A percentile compares a stretch with the other conserved stretches of the same genome.
phyloP scores from a whole-genome alignment of 495 filamentous ascomycete species.

The Chaetomidium leptoderma region DNA sequence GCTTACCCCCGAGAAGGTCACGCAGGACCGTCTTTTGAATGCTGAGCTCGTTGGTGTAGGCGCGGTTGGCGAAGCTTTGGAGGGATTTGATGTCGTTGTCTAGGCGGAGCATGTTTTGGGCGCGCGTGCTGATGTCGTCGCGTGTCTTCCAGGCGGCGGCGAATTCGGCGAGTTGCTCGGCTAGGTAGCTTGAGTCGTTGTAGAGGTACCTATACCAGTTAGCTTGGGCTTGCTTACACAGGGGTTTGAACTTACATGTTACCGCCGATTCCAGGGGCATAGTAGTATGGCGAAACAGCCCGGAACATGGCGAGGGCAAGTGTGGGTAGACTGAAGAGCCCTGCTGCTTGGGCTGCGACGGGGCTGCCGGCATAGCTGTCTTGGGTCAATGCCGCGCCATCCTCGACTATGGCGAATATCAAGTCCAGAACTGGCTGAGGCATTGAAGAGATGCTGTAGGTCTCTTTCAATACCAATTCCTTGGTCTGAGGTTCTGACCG shows the following conservation, averaged over 20 bases:
- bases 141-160: constrained; percentile 47
- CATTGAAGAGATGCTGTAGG: constrained; percentile 80
- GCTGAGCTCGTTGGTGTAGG: constrained; percentile 83
- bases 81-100: constrained; percentile 68
- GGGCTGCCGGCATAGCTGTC: constrained; percentile 38
- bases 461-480: constrained; percentile 73
- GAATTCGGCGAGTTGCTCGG: constrained; percentile 64
- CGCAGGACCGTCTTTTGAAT: constrained; percentile 75
- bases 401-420: constrained; percentile 63
- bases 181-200: constrained; percentile 80
- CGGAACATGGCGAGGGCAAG: constrained; percentile 87
- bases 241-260: constrained; percentile 56
- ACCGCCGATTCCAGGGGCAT: constrained; percentile 59
- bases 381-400: constrained; percentile 60
- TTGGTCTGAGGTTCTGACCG: constrained; percentile 29
- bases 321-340: constrained; percentile 75
- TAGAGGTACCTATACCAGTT: constrained; percentile 63
- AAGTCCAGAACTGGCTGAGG: constrained; percentile 71
- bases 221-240: not conserved
- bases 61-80: constrained; percentile 72
- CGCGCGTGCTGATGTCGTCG: constrained; percentile 42
- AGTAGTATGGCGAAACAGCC: constrained; percentile 77
- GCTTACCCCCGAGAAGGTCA: constrained; percentile 78
- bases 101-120: constrained; percentile 54
- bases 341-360: constrained; percentile 66